phyloP scores from a whole-genome alignment of 352 stramenopile genomes.

The Phytophthora pinifolia region DNA sequence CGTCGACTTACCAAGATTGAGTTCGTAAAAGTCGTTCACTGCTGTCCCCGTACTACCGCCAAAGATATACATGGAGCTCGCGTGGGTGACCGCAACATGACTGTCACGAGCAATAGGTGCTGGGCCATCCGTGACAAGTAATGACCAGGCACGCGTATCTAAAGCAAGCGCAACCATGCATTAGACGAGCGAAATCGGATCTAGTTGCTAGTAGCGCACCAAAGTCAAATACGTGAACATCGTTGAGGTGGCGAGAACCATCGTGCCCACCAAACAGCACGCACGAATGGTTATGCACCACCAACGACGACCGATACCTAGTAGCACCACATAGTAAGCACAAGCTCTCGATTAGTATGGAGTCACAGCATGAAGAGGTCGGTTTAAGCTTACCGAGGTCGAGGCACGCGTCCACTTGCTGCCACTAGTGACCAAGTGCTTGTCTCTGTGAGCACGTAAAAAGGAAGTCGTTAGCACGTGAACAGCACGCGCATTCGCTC shows the following conservation, averaged over 20 bases:
- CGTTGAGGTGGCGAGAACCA: slow-evolving; percentile 96
- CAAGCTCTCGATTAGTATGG: background rate
- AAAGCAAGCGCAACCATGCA: background rate
- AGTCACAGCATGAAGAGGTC: slow-evolving; percentile 1
- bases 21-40: slow-evolving; percentile 98
- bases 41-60: slow-evolving; percentile 94
- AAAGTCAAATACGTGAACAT: slow-evolving; percentile 98
- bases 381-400: slow-evolving; percentile 48
- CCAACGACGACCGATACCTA: slow-evolving; percentile 90
- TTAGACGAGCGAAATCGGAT: slow-evolving; percentile 1
- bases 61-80: slow-evolving; percentile 95
- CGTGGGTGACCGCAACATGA: slow-evolving; percentile 94
- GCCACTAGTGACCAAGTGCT: slow-evolving; percentile 88
- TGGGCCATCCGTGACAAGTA: slow-evolving; percentile 87
- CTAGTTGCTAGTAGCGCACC: slow-evolving; percentile 29
- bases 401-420: slow-evolving; percentile 65
- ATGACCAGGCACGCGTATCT: slow-evolving; percentile 88
- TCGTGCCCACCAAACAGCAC: slow-evolving; percentile 97
- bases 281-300: slow-evolving; percentile 92
- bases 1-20: slow-evolving; percentile 67
- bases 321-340: background rate
- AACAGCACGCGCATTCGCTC: slow-evolving; percentile 24
- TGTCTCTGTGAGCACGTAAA: slow-evolving; percentile 49
- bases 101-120: slow-evolving; percentile 95
- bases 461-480: slow-evolving; percentile 3